Evolutionary conservation across 805 yeast species (phyloP).

Genomic region (Yueomyces sinensis): DNA sequence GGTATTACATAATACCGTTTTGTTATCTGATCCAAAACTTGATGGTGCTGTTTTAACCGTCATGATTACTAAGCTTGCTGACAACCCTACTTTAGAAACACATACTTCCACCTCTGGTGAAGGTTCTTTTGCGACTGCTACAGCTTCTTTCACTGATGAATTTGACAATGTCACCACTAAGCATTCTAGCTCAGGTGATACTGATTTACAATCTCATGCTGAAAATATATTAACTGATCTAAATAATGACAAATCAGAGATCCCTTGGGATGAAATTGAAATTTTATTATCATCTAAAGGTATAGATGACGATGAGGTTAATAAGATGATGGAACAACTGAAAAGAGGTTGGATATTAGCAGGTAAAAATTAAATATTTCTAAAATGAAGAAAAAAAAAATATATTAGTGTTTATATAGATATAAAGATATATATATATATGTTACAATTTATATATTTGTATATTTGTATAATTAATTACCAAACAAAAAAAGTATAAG

Average conservation of each 20-base stretch:
- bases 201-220: background rate
- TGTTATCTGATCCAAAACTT: constrained; percentile 22
- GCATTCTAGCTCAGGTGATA: background rate
- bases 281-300: constrained; percentile 23
- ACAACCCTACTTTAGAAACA: background rate
- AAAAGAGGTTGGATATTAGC: constrained; percentile 29
- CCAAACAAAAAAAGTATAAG: too few relatives aligned
- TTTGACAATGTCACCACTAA: background rate
- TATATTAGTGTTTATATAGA: background rate
- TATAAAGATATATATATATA: constrained; percentile 1
- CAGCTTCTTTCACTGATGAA: background rate
- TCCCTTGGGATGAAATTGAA: constrained; percentile 36
- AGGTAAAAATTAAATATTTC: background rate
- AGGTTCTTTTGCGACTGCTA: background rate
- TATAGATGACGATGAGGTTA: constrained; percentile 19
- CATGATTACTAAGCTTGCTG: constrained; percentile 25
- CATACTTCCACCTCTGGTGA: constrained; percentile 1
- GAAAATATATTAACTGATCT: background rate
- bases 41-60: constrained; percentile 29
- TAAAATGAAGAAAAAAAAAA: background rate
- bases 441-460: background rate
- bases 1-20: constrained; percentile 40
- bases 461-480: background rate
- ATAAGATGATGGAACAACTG: constrained; percentile 22
- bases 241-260: background rate